A percentile compares a stretch with the other conserved stretches of the same genome.
These are phyloP conservation scores for Tagetes erecta DNA, from an alignment of 129 eudicot species.

Conservation along the genomic window DNA sequence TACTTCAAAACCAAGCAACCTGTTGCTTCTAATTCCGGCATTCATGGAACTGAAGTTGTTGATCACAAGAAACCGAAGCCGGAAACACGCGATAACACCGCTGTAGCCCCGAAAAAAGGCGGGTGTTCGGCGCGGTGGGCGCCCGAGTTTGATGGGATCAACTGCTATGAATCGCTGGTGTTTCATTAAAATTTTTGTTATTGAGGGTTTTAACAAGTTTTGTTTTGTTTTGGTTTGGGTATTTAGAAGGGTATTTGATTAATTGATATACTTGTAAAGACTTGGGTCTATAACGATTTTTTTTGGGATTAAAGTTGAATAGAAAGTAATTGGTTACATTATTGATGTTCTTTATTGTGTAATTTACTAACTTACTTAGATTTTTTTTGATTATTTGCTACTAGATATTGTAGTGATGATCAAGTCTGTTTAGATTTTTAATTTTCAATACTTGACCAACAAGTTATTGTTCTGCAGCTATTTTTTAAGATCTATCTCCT, in stretches of 20 bases:
- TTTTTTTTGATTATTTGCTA: background rate
- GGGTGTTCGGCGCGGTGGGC: constrained; percentile 28
- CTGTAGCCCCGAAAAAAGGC: background rate
- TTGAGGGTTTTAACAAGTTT: constrained; percentile 4
- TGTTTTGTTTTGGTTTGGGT: background rate
- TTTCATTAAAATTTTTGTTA: constrained; percentile 16
- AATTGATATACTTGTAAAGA: constrained; percentile 8
- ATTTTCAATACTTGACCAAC: background rate
- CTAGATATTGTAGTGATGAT: background rate
- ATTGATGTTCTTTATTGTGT: background rate
- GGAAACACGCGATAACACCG: background rate
- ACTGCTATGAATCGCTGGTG: constrained; percentile 45
- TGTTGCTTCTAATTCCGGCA: background rate
- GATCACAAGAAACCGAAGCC: constrained; percentile 7
- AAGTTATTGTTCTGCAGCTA: background rate
- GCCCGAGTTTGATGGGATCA: constrained; percentile 47
- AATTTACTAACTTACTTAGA: background rate
- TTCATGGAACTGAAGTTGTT: background rate
- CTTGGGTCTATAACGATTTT: background rate
- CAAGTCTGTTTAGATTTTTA: background rate
- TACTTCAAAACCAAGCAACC: constrained; percentile 9
- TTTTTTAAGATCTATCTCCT: too few relatives aligned
- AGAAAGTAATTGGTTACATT: too few relatives aligned
- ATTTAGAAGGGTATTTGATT: background rate
- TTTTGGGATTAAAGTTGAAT: background rate